A percentile compares a stretch with the other conserved stretches of the same genome.
phyloP scores from a whole-genome alignment of 352 stramenopile species.

The Phytophthora pisi region DNA sequence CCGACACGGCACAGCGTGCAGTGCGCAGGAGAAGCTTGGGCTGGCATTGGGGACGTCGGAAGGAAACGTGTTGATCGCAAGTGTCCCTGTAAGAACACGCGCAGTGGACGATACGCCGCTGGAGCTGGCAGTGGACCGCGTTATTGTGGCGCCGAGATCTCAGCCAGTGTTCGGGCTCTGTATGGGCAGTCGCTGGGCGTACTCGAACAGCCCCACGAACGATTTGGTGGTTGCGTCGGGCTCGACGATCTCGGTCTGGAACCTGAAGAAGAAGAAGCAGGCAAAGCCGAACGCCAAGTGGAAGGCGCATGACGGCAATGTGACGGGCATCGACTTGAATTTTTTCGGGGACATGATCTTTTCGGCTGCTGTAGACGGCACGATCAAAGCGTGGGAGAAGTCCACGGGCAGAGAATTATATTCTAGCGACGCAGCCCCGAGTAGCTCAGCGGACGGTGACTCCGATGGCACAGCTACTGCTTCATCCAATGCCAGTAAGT shows the following conservation, averaged over 20 bases:
- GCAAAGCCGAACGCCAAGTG: slow-evolving; percentile 40
- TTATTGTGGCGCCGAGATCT: slow-evolving; percentile 57
- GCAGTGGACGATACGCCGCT: slow-evolving; percentile 20
- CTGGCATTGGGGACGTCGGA: slow-evolving; percentile 69
- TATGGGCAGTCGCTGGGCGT: slow-evolving; percentile 58
- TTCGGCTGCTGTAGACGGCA: slow-evolving; percentile 64
- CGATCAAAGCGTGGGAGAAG: slow-evolving; percentile 70
- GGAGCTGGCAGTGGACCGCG: slow-evolving; percentile 43
- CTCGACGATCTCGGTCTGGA: slow-evolving; percentile 75
- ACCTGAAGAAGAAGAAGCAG: slow-evolving; percentile 60
- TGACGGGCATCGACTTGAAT: slow-evolving; percentile 63
- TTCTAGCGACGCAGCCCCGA: slow-evolving; percentile 20
- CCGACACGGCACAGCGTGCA: slow-evolving; percentile 23
- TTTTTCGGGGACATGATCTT: slow-evolving; percentile 74
- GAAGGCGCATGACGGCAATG: slow-evolving; percentile 74
- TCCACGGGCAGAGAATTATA: slow-evolving; percentile 35
- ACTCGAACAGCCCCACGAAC: slow-evolving; percentile 53
- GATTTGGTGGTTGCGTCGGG: slow-evolving; percentile 68
- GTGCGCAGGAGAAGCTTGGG: slow-evolving; percentile 24
- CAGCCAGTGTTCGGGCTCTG: slow-evolving; percentile 70
- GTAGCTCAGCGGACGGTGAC: slow-evolving; percentile 5
- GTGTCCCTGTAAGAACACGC: slow-evolving; percentile 37
- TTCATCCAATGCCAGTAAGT: slow-evolving; percentile 39
- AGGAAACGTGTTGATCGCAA: slow-evolving; percentile 61
- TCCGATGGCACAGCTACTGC: slow-evolving; percentile 4